Evolutionary conservation across 2,329 filamentous ascomycete genomes (phyloP).

Genomic region (Ceratocystis variospora): DNA sequence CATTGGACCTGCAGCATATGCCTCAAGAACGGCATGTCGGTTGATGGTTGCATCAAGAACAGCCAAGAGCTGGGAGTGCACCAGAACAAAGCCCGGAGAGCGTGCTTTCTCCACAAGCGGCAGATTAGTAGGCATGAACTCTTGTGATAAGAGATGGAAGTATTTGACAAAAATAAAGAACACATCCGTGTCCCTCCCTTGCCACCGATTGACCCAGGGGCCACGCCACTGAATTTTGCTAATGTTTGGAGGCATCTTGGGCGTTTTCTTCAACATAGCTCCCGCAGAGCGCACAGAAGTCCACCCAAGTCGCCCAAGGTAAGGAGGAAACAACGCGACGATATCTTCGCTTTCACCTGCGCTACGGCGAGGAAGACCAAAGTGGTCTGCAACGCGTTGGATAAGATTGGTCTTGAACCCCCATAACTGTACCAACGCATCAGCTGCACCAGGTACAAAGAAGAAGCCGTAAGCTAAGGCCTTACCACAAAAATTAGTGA

Average conservation of each 20-base stretch:
- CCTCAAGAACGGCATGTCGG: slow-evolving; percentile 47
- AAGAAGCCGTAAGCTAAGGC: slow-evolving; percentile 88
- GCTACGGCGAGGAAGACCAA: slow-evolving; percentile 46
- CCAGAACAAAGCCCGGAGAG: slow-evolving; percentile 62
- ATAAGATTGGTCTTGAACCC: slow-evolving; percentile 53
- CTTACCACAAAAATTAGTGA: slow-evolving; percentile 79
- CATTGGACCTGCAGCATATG: slow-evolving; percentile 30
- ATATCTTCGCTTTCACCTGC: slow-evolving; percentile 49
- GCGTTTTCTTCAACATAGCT: slow-evolving; percentile 49
- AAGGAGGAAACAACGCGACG: slow-evolving; percentile 53
- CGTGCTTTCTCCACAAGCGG: slow-evolving; percentile 44
- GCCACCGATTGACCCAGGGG: slow-evolving; percentile 74
- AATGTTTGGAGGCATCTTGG: slow-evolving; percentile 51
- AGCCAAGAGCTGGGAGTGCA: slow-evolving; percentile 69
- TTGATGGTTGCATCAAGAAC: slow-evolving; percentile 75
- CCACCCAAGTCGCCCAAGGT: slow-evolving; percentile 45
- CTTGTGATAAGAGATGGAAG: slow-evolving; percentile 64
- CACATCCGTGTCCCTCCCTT: slow-evolving; percentile 72
- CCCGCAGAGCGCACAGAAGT: slow-evolving; percentile 36
- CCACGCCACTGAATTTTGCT: slow-evolving; percentile 71
- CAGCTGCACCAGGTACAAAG: slow-evolving; percentile 75
- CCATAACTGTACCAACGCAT: slow-evolving; percentile 74
- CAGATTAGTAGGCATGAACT: slow-evolving; percentile 48
- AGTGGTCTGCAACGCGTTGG: slow-evolving; percentile 56
- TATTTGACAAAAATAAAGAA: slow-evolving; percentile 88